A percentile compares a stretch with the other conserved stretches of the same genome.
Conservation (phyloP, 352 stramenopile genomes). For the Phytophthora citricola region DNA sequence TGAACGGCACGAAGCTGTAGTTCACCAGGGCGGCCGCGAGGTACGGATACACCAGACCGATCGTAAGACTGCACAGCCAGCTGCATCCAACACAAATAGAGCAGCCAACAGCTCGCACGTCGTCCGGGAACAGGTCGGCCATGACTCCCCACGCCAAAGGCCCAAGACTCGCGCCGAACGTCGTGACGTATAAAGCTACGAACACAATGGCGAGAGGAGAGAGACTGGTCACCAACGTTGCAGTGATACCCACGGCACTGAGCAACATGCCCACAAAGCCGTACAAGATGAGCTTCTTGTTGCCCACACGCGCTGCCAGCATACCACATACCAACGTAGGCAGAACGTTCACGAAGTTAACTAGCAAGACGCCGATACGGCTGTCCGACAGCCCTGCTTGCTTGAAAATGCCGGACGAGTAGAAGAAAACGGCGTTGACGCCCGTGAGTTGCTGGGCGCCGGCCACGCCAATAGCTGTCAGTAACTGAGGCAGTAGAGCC, state of each 20-base stretch:
- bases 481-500: constrained; percentile 42
- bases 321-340: constrained; percentile 46
- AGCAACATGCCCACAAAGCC: constrained; percentile 54
- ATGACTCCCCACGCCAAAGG: constrained; percentile 59
- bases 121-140: constrained; percentile 62
- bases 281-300: constrained; percentile 51
- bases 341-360: constrained; percentile 63
- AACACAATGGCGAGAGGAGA: constrained; percentile 54
- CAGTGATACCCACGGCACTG: constrained; percentile 53
- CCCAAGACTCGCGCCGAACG: constrained; percentile 54
- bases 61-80: constrained; percentile 55
- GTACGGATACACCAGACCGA: constrained; percentile 65
- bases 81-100: constrained; percentile 55
- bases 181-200: constrained; percentile 49
- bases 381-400: constrained; percentile 57
- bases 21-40: constrained; percentile 46
- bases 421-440: constrained; percentile 75
- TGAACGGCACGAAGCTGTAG: constrained; percentile 61
- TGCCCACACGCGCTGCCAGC: constrained; percentile 44
- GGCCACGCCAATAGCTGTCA: constrained; percentile 52
- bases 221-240: constrained; percentile 35
- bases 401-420: constrained; percentile 69
- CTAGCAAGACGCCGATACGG: constrained; percentile 54
- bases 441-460: constrained; percentile 59
- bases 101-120: constrained; percentile 45